A percentile compares a stretch with the other conserved stretches of the same genome.
phyloP scores from a whole-genome alignment of 768 basidiomycete species.

The Rhizopogon rudus region DNA sequence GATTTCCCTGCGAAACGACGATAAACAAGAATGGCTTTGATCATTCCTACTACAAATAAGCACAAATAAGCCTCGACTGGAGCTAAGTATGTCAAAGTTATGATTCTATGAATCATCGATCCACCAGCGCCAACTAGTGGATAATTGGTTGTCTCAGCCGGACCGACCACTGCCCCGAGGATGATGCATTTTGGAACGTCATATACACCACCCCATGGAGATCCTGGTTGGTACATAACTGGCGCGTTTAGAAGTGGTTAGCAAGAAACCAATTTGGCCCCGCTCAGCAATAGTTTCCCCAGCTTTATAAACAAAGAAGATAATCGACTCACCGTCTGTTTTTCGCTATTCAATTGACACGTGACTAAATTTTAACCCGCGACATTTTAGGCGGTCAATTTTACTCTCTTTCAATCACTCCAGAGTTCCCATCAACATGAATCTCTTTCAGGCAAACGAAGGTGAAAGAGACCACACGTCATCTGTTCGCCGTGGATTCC shows the following conservation, averaged over 20 bases:
- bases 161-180: no score
- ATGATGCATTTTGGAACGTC: not conserved
- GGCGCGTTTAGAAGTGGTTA: not conserved
- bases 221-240: not conserved
- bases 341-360: no score
- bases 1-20: no score
- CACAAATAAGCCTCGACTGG: conserved; percentile 1
- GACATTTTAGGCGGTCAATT: no score
- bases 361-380: no score
- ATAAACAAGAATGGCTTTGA: not conserved
- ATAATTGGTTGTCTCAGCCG: not conserved
- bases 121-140: not conserved
- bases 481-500: conserved; percentile 3
- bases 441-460: not conserved
- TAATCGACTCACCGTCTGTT: no score
- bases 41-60: conserved; percentile 10
- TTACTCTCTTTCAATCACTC: not conserved
- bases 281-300: not conserved
- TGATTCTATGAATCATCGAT: not conserved
- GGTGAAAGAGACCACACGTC: not conserved
- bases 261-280: not conserved
- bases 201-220: not conserved
- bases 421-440: not conserved
- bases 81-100: not conserved
- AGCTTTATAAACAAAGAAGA: no score